A percentile compares a stretch with the other conserved stretches of the same genome.
phyloP scores from a whole-genome alignment of 768 basidiomycete species.

The Suillus variegatus region DNA sequence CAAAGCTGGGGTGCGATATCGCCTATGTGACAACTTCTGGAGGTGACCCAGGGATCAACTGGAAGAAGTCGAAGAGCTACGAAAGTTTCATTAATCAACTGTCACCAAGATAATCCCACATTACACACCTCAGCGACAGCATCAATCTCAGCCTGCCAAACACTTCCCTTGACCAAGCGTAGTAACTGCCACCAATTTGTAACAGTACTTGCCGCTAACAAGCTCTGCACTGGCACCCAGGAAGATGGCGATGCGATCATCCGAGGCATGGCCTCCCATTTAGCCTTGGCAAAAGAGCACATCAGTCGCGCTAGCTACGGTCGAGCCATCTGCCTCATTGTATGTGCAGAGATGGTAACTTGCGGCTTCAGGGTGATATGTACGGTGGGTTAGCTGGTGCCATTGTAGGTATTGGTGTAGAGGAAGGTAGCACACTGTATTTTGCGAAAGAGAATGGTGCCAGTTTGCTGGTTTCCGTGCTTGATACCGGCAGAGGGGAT shows the following conservation, averaged over 20 bases:
- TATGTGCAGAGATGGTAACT: conserved; percentile 70
- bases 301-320: conserved; percentile 77
- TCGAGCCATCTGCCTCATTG: conserved; percentile 82
- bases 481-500: no score
- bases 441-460: no score
- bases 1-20: conserved; percentile 77
- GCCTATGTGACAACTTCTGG: conserved; percentile 83
- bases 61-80: conserved; percentile 90
- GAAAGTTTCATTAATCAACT: conserved; percentile 13
- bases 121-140: conserved; percentile 89
- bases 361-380: no score
- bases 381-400: no score
- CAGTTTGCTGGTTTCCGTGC: no score
- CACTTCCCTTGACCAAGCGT: conserved; percentile 98
- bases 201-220: conserved; percentile 92
- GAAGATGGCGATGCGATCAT: conserved; percentile 96
- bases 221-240: conserved; percentile 92
- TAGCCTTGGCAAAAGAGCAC: conserved; percentile 81
- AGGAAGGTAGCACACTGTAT: no score
- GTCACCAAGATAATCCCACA: not conserved
- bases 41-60: conserved; percentile 92
- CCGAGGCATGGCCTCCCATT: conserved; percentile 97
- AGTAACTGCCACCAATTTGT: conserved; percentile 92
- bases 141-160: conserved; percentile 99
- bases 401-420: no score